Base-by-base conservation (phyloP, 1,284 basidiomycete genomes). In the Wallemia mellicola region DNA sequence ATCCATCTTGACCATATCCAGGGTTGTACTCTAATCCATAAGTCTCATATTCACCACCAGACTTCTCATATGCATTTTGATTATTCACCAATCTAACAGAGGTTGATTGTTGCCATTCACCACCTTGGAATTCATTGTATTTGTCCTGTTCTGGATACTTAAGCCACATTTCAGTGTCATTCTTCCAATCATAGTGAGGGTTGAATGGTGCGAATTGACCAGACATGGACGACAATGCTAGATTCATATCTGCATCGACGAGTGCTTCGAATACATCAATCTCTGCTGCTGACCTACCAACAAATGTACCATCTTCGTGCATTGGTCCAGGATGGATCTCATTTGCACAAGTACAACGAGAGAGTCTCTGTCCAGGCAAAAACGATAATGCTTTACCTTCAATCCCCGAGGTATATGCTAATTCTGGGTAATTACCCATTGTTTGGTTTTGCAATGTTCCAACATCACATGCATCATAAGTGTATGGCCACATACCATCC, bases 291-390 rank as follows among this genome's bases (percentile, higher is more conserved):
- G 74, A 71, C 27, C 80, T 73, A 7, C 55, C 55, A 17, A 26
- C 24, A 25, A 27, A 57, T 7, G 55, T 57, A 2, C 79, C 80
- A 26, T 69, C 67, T 33, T 64, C 65, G 33, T 73, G 71, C 28
- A 65, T 68, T 1, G 80, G 80, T 0, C 80, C 80, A 1, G 80
- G 80, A 64, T 82, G 80, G 63, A 79, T 77, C 25, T 75, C 74
- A 5, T 74, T 75, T 0, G 74, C 67, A 63, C 81, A 76, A 0
- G 73, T 74, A 65, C 75, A 69, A 54, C 71, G 60, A 33, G 64
- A 64, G 72, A 76, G 60, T 74, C 78, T 7, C 76, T 82, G 70
- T 14, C 72, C 64, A 70, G 74, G 63, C 70, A 68, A 66, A 60
- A 66, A 64, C 73, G 3, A 69, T 58, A 72, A 72, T 71, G 60